A percentile compares a stretch with the other conserved stretches of the same genome.
Evolutionary conservation across 2,329 filamentous ascomycete genomes (phyloP).

Genomic region (Fusarium sp.): DNA sequence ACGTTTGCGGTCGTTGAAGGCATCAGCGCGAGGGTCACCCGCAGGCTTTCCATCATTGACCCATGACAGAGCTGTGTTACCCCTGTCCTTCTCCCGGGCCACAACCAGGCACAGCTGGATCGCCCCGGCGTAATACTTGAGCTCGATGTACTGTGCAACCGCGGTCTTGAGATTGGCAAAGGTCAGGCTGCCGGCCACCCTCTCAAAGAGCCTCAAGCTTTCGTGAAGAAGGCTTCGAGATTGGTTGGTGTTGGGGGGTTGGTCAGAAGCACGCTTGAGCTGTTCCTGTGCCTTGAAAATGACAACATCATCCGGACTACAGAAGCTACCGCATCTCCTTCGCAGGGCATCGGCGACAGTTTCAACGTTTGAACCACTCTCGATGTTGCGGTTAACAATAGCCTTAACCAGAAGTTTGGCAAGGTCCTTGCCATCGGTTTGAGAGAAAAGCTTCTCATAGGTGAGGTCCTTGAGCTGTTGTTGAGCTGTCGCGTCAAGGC

Average conservation of each 20-base stretch:
- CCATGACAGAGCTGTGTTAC: constrained; percentile 87
- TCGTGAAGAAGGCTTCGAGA: constrained; percentile 87
- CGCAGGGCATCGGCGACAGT: constrained; percentile 95
- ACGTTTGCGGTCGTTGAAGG: constrained; percentile 77
- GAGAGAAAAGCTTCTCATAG: constrained; percentile 88
- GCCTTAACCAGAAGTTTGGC: constrained; percentile 96
- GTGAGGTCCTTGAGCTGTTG: constrained; percentile 81
- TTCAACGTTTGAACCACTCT: constrained; percentile 96
- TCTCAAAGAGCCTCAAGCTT: constrained; percentile 87
- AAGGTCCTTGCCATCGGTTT: constrained; percentile 82
- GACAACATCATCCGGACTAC: constrained; percentile 94
- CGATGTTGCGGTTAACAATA: constrained; percentile 97
- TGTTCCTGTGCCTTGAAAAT: constrained; percentile 99
- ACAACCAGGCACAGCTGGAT: constrained; percentile 89
- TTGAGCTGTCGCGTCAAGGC: constrained; percentile 77
- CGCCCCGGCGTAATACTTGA: constrained; percentile 93
- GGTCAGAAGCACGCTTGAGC: constrained; percentile 87
- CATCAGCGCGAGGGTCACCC: constrained; percentile 74
- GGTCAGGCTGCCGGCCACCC: constrained; percentile 86
- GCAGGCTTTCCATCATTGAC: constrained; percentile 83
- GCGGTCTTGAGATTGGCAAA: constrained; percentile 83
- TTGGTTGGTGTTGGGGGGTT: constrained; percentile 78
- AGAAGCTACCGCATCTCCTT: constrained; percentile 94
- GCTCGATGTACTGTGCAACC: constrained; percentile 80
- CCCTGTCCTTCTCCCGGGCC: constrained; percentile 85